A percentile compares a stretch with the other conserved stretches of the same genome.
These are phyloP conservation scores for Phylloporus scabripes DNA, from an alignment of 768 basidiomycete species.

Conservation along the genomic window DNA sequence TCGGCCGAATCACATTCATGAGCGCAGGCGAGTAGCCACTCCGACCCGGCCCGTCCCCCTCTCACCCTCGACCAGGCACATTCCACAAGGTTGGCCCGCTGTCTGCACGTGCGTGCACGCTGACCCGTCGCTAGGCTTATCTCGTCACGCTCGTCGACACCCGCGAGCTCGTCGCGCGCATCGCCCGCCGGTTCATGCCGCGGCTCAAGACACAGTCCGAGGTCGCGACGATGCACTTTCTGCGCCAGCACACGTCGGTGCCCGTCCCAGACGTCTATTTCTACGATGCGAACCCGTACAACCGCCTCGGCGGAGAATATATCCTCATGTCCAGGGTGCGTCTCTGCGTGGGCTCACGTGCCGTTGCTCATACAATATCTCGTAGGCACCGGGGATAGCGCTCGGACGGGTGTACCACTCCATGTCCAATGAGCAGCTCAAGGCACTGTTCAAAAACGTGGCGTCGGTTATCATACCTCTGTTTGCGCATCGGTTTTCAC, in stretches of 20 bases:
- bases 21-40: constrained; percentile 53
- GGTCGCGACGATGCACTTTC: constrained; percentile 78
- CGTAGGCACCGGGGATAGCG: constrained; percentile 67
- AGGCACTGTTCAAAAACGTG: constrained; percentile 60
- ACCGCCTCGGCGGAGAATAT: constrained; percentile 79
- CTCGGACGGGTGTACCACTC: constrained; percentile 67
- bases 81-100: constrained; percentile 68
- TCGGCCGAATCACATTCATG: constrained; percentile 66
- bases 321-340: constrained; percentile 83
- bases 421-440: constrained; percentile 58
- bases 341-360: constrained; percentile 7
- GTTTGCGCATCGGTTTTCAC: constrained; percentile 70
- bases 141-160: constrained; percentile 60
- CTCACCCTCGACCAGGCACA: constrained; percentile 45
- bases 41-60: too few relatives aligned
- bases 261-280: constrained; percentile 74
- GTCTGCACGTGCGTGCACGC: not conserved
- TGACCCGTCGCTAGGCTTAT: constrained; percentile 53
- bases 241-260: constrained; percentile 62
- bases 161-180: constrained; percentile 65
- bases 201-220: constrained; percentile 84
- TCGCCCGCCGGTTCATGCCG: constrained; percentile 83
- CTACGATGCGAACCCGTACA: constrained; percentile 80
- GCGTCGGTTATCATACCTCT: constrained; percentile 65
- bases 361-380: constrained; percentile 1